Conservation (phyloP, 495 filamentous ascomycete genomes). For the Sabuloglossum arenarium region DNA sequence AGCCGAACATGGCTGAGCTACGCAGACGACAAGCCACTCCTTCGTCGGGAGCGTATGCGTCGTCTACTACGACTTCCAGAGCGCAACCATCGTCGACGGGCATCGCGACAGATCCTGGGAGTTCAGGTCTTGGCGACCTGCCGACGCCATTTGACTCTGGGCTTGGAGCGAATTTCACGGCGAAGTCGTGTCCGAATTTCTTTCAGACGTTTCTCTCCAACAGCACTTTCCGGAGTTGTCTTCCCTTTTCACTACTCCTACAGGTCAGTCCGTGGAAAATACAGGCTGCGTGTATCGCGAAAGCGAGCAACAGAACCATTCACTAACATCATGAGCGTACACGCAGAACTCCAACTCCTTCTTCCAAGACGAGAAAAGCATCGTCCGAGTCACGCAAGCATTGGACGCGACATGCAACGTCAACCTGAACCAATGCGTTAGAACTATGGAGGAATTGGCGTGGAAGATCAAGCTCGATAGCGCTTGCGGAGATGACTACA, state of each 20-base stretch:
- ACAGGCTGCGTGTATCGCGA: too few relatives aligned
- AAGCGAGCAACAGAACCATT: too few relatives aligned
- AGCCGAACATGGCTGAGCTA: background rate
- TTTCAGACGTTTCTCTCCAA: conserved; percentile 44
- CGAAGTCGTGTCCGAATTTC: conserved; percentile 39
- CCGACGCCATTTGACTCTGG: conserved; percentile 54
- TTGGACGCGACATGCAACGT: conserved; percentile 53
- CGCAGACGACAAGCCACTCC: background rate
- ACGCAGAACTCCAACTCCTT: conserved; percentile 45
- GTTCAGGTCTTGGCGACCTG: conserved; percentile 17
- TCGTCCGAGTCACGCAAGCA: conserved; percentile 41
- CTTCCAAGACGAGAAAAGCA: conserved; percentile 48
- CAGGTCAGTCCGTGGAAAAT: conserved; percentile 34
- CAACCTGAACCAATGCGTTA: conserved; percentile 33
- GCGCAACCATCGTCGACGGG: background rate
- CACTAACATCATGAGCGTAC: conserved; percentile 4
- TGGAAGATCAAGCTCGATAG: conserved; percentile 28
- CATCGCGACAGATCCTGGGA: background rate
- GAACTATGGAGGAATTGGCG: conserved; percentile 38
- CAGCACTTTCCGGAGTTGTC: conserved; percentile 41
- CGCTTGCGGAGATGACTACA: conserved; percentile 54
- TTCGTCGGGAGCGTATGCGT: background rate
- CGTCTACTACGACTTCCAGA: background rate
- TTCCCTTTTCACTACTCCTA: conserved; percentile 54
- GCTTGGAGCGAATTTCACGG: conserved; percentile 47